Percentiles rank a stretch among this genome's conserved stretches.
These are phyloP conservation scores for Solanum chiquidenum DNA, from an alignment of 257 asterid species.

Conservation along the genomic window DNA sequence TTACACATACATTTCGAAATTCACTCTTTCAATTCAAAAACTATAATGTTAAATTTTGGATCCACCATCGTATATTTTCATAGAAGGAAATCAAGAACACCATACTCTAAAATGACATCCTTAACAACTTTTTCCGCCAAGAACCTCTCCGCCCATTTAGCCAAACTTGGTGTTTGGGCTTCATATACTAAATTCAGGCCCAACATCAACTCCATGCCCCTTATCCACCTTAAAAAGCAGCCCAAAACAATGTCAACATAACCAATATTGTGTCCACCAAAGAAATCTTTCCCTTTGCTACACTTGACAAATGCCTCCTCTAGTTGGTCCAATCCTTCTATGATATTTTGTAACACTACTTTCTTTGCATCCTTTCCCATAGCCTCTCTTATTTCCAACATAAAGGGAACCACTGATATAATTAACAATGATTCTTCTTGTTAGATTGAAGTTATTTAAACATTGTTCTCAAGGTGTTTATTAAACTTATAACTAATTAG, in stretches of 20 bases:
- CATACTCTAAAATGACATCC: not conserved
- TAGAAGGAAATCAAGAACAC: not conserved
- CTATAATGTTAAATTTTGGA: not conserved
- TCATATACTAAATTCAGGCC: not conserved
- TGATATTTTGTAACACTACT: not conserved
- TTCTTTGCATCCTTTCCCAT: not conserved
- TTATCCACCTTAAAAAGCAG: not conserved
- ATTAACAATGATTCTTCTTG: not conserved
- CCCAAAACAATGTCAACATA: slow-evolving; percentile 3
- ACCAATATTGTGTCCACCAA: slow-evolving; percentile 8
- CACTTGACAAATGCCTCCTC: slow-evolving; percentile 3
- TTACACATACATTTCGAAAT: not conserved
- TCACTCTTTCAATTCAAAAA: not conserved
- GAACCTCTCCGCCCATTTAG: slow-evolving; percentile 23
- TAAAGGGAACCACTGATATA: slow-evolving; percentile 11
- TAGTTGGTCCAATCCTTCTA: not conserved
- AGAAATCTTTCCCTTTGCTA: slow-evolving; percentile 1
- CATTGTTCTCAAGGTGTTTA: not conserved
- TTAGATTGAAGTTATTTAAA: not conserved
- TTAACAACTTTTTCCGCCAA: slow-evolving; percentile 4
- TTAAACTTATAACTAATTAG: too few relatives aligned
- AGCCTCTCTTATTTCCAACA: slow-evolving; percentile 1
- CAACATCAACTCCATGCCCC: not conserved
- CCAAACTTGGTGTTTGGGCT: slow-evolving; percentile 5
- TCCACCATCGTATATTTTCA: not conserved